These are phyloP conservation scores for Pleurotus ostreatus DNA, from an alignment of 768 basidiomycete species.

Conservation along the genomic window DNA sequence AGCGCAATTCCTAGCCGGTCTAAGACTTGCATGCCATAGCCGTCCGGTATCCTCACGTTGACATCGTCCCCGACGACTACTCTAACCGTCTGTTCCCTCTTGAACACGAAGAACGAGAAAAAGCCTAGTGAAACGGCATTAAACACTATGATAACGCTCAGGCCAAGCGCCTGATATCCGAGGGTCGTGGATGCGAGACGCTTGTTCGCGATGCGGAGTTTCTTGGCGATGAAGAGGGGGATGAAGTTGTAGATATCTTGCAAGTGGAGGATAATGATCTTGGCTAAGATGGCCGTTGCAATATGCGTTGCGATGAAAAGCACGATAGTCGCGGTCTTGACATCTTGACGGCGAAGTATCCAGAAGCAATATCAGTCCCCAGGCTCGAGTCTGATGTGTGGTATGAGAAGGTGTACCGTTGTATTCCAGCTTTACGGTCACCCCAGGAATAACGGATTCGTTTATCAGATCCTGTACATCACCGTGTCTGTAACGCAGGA, in stretches of 20 bases:
- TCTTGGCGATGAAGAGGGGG: conserved; percentile 12
- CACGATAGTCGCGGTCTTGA: conserved; percentile 12
- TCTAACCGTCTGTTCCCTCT: conserved; percentile 6
- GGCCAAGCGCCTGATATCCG: conserved; percentile 7
- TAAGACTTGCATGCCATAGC: conserved; percentile 1
- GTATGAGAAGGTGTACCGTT: neutral
- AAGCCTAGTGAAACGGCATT: conserved; percentile 6
- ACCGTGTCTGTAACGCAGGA: conserved; percentile 8
- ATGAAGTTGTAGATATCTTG: conserved; percentile 15
- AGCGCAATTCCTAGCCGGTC: conserved; percentile 11
- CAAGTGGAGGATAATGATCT: conserved; percentile 12
- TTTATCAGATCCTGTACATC: conserved; percentile 10
- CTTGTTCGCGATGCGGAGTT: conserved; percentile 1
- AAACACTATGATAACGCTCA: conserved; percentile 7
- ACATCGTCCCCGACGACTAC: conserved; percentile 5
- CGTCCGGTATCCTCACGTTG: conserved; percentile 1
- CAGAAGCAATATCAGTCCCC: neutral
- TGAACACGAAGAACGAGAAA: conserved; percentile 13
- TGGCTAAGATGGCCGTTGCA: conserved; percentile 7
- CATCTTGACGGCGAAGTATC: conserved; percentile 4
- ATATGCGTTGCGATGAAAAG: conserved; percentile 13
- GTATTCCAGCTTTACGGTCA: conserved; percentile 13
- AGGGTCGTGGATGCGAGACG: conserved; percentile 12
- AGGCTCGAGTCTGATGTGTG: neutral
- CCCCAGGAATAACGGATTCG: conserved; percentile 9